These are phyloP conservation scores for Huntiella bhutanensis DNA, from an alignment of 2,329 filamentous ascomycete genomes.

Conservation along the genomic window DNA sequence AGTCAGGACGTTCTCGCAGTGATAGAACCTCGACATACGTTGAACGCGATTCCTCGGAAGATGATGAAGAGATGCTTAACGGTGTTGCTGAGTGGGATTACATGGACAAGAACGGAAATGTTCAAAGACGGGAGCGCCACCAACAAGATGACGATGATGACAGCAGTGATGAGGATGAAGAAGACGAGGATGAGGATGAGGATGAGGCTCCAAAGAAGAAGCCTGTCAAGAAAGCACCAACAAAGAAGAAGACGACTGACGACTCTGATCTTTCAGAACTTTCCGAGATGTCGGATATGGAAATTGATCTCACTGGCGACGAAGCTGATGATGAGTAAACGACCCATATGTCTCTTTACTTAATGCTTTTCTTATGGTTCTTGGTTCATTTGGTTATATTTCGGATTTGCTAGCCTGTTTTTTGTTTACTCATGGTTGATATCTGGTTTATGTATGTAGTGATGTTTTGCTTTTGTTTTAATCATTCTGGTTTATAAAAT, in stretches of 20 bases:
- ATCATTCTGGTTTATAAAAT: too few relatives aligned
- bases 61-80: slow-evolving; percentile 42
- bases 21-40: slow-evolving; percentile 25
- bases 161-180: slow-evolving; percentile 14
- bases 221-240: not conserved
- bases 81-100: slow-evolving; percentile 43
- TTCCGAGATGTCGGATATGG: slow-evolving; percentile 11
- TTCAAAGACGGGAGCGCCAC: slow-evolving; percentile 10
- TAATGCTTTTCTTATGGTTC: too few relatives aligned
- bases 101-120: slow-evolving; percentile 17
- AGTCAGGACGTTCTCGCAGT: slow-evolving; percentile 32
- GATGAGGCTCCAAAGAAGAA: not conserved
- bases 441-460: too few relatives aligned
- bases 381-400: not conserved
- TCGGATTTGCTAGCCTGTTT: not conserved
- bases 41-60: slow-evolving; percentile 37
- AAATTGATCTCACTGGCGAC: slow-evolving; percentile 2
- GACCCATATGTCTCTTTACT: too few relatives aligned
- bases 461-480: too few relatives aligned
- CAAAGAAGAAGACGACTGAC: not conserved
- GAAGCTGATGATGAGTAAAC: slow-evolving; percentile 3
- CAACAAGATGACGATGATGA: slow-evolving; percentile 13
- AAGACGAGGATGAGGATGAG: slow-evolving; percentile 2
- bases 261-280: slow-evolving; percentile 9
- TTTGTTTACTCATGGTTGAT: too few relatives aligned